These are phyloP conservation scores for Clavulina sp. DNA, from an alignment of 768 basidiomycete genomes.

Conservation along the genomic window DNA sequence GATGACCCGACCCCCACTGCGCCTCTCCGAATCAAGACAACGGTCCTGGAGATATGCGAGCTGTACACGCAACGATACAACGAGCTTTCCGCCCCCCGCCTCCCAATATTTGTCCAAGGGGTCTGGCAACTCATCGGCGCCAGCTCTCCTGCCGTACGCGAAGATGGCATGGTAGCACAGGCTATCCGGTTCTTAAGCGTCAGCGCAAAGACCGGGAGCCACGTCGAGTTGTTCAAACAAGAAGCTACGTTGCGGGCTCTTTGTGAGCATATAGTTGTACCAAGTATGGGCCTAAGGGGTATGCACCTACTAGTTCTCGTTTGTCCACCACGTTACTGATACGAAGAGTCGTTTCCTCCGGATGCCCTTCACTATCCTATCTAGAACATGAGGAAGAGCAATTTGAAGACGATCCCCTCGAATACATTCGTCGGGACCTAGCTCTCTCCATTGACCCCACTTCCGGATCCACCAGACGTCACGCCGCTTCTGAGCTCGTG, in stretches of 20 bases:
- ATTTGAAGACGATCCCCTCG: conserved; percentile 93
- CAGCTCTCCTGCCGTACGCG: conserved; percentile 4
- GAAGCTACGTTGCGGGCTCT: conserved; percentile 67
- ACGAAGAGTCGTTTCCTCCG: background rate
- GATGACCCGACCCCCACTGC: conserved; percentile 73
- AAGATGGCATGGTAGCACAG: conserved; percentile 43
- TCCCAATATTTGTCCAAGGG: conserved; percentile 59
- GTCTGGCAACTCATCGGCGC: conserved; percentile 71
- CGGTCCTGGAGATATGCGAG: conserved; percentile 83
- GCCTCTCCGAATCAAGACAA: conserved; percentile 79
- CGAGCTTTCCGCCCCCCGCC: conserved; percentile 49
- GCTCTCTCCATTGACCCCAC: conserved; percentile 41
- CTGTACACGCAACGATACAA: conserved; percentile 71
- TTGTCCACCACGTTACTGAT: background rate
- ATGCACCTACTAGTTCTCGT: conserved; percentile 9
- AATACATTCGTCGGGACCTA: conserved; percentile 80
- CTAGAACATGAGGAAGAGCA: conserved; percentile 77
- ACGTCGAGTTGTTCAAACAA: conserved; percentile 55
- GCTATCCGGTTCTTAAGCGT: conserved; percentile 82
- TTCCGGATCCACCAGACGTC: conserved; percentile 72
- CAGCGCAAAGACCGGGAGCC: conserved; percentile 75
- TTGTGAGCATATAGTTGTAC: conserved; percentile 78
- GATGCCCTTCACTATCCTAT: background rate
- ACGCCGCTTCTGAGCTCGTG: conserved; percentile 90
- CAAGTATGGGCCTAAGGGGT: conserved; percentile 74